phyloP scores from a whole-genome alignment of 768 basidiomycete species.

The Amanita brunnescens region DNA sequence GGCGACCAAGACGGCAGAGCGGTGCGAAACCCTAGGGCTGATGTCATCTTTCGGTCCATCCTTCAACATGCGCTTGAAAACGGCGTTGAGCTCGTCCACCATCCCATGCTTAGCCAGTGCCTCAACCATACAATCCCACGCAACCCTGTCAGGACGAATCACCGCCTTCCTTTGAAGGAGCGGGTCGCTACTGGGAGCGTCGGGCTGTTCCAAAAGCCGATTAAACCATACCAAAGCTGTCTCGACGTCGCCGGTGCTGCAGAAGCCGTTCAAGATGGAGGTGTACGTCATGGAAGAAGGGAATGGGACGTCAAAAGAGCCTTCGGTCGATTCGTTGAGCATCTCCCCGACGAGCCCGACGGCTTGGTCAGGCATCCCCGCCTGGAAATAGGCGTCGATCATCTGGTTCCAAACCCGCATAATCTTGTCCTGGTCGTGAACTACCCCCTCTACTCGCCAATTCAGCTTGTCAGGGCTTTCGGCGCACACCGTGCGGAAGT shows the following conservation, averaged over 20 bases:
- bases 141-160: slow-evolving; percentile 40
- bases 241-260: slow-evolving; percentile 45
- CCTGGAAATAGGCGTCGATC: slow-evolving; percentile 66
- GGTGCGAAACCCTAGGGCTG: slow-evolving; percentile 27
- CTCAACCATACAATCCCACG: slow-evolving; percentile 56
- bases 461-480: not conserved
- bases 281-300: slow-evolving; percentile 59
- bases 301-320: slow-evolving; percentile 39
- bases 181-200: slow-evolving; percentile 22
- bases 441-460: too few species aligned
- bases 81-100: slow-evolving; percentile 45
- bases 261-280: slow-evolving; percentile 58
- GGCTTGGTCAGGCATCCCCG: slow-evolving; percentile 52
- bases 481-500: slow-evolving; percentile 38
- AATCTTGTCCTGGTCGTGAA: not conserved
- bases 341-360: slow-evolving; percentile 62
- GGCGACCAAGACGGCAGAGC: slow-evolving; percentile 31
- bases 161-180: slow-evolving; percentile 29
- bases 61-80: slow-evolving; percentile 37
- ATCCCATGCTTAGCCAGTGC: slow-evolving; percentile 40
- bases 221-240: slow-evolving; percentile 70
- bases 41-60: slow-evolving; percentile 27
- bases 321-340: slow-evolving; percentile 40
- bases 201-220: slow-evolving; percentile 39
- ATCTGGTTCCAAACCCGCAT: slow-evolving; percentile 59